phyloP scores from a whole-genome alignment of 768 basidiomycete species.

The Myochromella boudieri region DNA sequence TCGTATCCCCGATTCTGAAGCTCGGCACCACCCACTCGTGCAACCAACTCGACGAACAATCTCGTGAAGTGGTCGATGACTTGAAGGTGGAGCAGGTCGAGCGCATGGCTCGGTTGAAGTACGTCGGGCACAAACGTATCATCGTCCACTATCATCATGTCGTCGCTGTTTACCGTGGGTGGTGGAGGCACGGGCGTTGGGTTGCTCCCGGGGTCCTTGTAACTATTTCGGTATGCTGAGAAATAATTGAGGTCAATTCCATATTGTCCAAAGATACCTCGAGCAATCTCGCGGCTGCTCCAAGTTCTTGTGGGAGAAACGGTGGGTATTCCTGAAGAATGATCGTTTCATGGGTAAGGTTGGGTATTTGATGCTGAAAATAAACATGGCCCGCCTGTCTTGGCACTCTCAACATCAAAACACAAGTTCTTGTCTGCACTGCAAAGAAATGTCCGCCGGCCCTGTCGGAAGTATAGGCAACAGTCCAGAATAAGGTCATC shows the following conservation, averaged over 20 bases:
- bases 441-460: slow-evolving; percentile 56
- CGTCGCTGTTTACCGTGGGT: slow-evolving; percentile 31
- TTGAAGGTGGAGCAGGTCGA: slow-evolving; percentile 67
- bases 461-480: slow-evolving; percentile 58
- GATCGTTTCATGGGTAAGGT: neutral
- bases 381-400: slow-evolving; percentile 23
- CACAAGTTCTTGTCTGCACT: slow-evolving; percentile 71
- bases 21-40: slow-evolving; percentile 50
- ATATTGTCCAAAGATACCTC: slow-evolving; percentile 40
- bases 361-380: slow-evolving; percentile 12
- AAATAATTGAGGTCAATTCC: slow-evolving; percentile 37
- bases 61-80: slow-evolving; percentile 69
- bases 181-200: slow-evolving; percentile 2
- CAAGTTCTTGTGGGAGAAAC: slow-evolving; percentile 38
- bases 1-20: slow-evolving; percentile 29
- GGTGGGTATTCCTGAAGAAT: slow-evolving; percentile 30
- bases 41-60: slow-evolving; percentile 57
- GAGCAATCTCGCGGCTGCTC: slow-evolving; percentile 55
- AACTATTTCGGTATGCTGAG: slow-evolving; percentile 37
- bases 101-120: slow-evolving; percentile 51
- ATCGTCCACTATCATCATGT: slow-evolving; percentile 67
- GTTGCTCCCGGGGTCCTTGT: slow-evolving; percentile 26
- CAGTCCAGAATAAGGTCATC: slow-evolving; percentile 79
- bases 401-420: slow-evolving; percentile 43
- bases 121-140: slow-evolving; percentile 34